Base-by-base conservation (phyloP, 148 eudicot species). In the Camellia lanceoleosa region DNA sequence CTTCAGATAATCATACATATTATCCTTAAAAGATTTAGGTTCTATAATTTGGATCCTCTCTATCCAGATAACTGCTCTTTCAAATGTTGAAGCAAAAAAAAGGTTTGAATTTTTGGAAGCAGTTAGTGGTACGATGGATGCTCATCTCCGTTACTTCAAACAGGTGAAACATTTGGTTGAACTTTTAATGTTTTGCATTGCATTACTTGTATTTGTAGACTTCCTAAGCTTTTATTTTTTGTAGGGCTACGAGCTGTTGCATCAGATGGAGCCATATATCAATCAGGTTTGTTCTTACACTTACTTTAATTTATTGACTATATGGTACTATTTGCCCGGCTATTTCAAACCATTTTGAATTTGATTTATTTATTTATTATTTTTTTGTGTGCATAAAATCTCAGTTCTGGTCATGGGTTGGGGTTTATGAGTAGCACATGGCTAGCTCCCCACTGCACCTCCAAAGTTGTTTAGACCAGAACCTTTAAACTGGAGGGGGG, bases 231-330 rank as follows among this genome's bases (percentile, higher is more conserved):
- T 78, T 84, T 66, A 49, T 71, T 73, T 54, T 55, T 49, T 89
- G 76, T 75, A 96, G 99, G 99, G 99, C 7, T 96, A 96, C 85
- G 99, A 96, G 89, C 90, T 96, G 85, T 83, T 96, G 94, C 98
- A 93, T 84, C 99, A 96, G 86, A 96, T 96, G 99, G 99, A 96
- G 80, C 99, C 99, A 9, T 96, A 96, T 75, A 96, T 96, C 55
- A 92, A 93, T 85, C 99, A 93, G 98, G 99, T 93, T 78, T 77
- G 87, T 81, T 38, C 43, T 60, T 69, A 42, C 19, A 69, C 52
- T 46, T 55, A 46, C 70, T 67, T 71, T 18, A 44, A 54, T 15
- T 38, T 14, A 68, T 1, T 2, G 16, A 16, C 7, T 41, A 54
- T 65, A 46, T 15, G 47, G 56, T 65, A 73, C 68, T 63, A 7